phyloP scores from a whole-genome alignment of 495 filamentous ascomycete genomes.

The Bombardia bombarda region DNA sequence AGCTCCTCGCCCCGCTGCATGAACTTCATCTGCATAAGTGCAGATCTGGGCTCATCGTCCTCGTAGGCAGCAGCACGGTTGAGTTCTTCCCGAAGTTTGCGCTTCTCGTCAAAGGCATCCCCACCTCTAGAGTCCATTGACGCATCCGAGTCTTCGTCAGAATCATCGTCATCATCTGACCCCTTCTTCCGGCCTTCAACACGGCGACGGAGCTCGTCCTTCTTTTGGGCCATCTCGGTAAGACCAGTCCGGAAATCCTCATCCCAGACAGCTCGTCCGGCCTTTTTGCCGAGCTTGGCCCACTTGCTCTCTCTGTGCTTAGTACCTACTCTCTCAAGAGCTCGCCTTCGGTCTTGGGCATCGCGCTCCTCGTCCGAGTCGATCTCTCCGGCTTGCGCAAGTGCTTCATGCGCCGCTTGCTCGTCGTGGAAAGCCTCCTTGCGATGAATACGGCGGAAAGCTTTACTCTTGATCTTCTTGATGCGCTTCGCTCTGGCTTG shows the following conservation, averaged over 20 bases:
- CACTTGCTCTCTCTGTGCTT: conserved; percentile 89
- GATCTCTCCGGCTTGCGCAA: conserved; percentile 57
- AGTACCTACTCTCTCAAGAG: conserved; percentile 80
- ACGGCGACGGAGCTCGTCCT: conserved; percentile 76
- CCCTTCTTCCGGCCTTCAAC: conserved; percentile 70
- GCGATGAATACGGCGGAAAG: conserved; percentile 84
- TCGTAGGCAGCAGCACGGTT: conserved; percentile 36
- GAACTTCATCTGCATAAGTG: conserved; percentile 71
- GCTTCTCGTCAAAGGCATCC: conserved; percentile 43
- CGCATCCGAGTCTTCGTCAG: conserved; percentile 39
- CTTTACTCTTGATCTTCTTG: conserved; percentile 97
- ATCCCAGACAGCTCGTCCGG: conserved; percentile 72
- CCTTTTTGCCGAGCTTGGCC: conserved; percentile 82
- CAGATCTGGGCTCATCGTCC: conserved; percentile 32
- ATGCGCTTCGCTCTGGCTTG: conserved; percentile 81
- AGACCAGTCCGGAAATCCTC: conserved; percentile 71
- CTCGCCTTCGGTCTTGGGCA: conserved; percentile 66
- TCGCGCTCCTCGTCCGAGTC: conserved; percentile 71
- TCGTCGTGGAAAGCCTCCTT: conserved; percentile 71
- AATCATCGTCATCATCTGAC: conserved; percentile 47
- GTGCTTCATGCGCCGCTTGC: conserved; percentile 59
- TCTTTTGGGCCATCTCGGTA: conserved; percentile 71
- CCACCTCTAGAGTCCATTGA: conserved; percentile 47
- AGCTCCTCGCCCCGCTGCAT: conserved; percentile 83
- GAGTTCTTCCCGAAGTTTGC: conserved; percentile 52